Evolutionary conservation across 2,329 filamentous ascomycete genomes (phyloP), one percentile per base, ranked within the genome.

Genomic region (Orbilia brochopaga): DNA sequence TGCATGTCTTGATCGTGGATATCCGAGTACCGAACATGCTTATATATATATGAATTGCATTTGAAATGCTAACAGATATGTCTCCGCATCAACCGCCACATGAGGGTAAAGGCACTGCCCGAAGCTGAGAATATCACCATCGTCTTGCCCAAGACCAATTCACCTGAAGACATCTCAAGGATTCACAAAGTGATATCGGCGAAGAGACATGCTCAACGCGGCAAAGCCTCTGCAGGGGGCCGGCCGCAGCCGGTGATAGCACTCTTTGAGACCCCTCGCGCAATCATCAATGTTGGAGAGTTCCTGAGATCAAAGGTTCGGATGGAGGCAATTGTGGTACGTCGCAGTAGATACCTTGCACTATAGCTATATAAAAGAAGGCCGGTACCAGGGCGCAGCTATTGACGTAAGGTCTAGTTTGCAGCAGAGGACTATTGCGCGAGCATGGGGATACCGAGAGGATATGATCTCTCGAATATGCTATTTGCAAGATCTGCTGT

Each of bases 391-490:
- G 3, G 27, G 5, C 19, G 5, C 48, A 21, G 23, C 5, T 17
- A n/a, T 35, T 32, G 7, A 54, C 32, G 51, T 54, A 8, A 32
- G 4, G 27, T 32, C 27, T 50, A 72, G 67, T 72, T 72, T 19
- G 60, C 67, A 42, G 37, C 67, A 10, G 67, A 72, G 37, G 67
- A 65, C 48, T 72, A 60, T 11, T 65, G 60, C n/a, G 67, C 67
- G 8, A 57, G 55, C 19, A 11, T 65, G 4, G 60, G 60, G 8
- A 60, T 72, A 17, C 60, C 67, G 6, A 44, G 67, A 27, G 60
- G 50, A 17, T 35, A 46, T 1, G 60, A 65, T 13, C 37, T 53
- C 8, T 50, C 50, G 5, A 65, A 65, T 44, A 72, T 72, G 67
- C 44, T 65, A 21, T 57, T 54, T 35, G 60, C 67, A 21, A 21